These are phyloP conservation scores for Fraxinus dipetala DNA, from an alignment of 305 asterid species.

Conservation along the genomic window DNA sequence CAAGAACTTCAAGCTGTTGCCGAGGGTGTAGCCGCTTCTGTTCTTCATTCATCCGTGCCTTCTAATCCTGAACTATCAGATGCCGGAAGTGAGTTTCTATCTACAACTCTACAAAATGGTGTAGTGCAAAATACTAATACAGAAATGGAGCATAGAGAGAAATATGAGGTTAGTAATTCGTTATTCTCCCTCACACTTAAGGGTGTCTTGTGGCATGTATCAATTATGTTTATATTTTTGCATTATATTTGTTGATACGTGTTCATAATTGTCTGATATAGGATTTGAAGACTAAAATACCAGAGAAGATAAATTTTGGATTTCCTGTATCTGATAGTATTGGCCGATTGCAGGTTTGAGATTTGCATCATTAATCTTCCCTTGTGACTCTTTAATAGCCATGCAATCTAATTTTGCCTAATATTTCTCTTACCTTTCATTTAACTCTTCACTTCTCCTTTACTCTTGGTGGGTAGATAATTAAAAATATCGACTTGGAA, in stretches of 20 bases:
- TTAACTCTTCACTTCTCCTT: background rate
- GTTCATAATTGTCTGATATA: slow-evolving; percentile 31
- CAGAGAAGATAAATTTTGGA: slow-evolving; percentile 65
- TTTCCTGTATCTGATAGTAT: slow-evolving; percentile 66
- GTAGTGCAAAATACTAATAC: slow-evolving; percentile 42
- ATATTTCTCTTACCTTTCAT: background rate
- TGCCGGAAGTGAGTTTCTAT: slow-evolving; percentile 42
- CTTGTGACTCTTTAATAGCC: slow-evolving; percentile 10
- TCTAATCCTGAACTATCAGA: slow-evolving; percentile 48
- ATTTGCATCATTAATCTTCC: background rate
- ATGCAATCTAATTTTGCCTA: slow-evolving; percentile 4
- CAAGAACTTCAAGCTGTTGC: slow-evolving; percentile 95
- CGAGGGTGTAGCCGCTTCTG: slow-evolving; percentile 93
- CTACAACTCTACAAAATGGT: slow-evolving; percentile 39
- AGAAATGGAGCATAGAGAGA: slow-evolving; percentile 47
- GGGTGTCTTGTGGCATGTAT: slow-evolving; percentile 3
- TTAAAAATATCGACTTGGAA: slow-evolving; percentile 81
- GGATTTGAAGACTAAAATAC: slow-evolving; percentile 57
- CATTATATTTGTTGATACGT: slow-evolving; percentile 14
- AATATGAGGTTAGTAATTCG: slow-evolving; percentile 53
- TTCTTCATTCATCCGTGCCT: slow-evolving; percentile 56
- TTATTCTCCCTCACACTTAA: slow-evolving; percentile 15
- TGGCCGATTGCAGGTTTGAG: slow-evolving; percentile 79
- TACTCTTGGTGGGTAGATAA: slow-evolving; percentile 48
- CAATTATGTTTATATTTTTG: background rate